phyloP scores from a whole-genome alignment of 2,329 filamentous ascomycete species.

The Paecilomyces sp. region DNA sequence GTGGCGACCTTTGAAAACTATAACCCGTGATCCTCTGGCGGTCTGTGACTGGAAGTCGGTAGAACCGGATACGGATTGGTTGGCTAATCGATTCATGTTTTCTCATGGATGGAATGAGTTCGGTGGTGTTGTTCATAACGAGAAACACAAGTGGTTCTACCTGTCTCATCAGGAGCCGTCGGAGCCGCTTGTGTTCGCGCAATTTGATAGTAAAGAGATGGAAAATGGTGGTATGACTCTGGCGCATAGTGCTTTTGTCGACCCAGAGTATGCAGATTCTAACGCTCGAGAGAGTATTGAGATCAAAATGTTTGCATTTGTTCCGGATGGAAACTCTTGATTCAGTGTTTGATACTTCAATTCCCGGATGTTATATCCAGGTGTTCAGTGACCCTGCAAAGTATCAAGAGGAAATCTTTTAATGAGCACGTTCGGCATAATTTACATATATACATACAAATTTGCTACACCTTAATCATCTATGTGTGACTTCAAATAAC shows the following conservation, averaged over 20 bases:
- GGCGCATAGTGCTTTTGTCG: conserved; percentile 46
- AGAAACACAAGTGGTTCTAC: conserved; percentile 11
- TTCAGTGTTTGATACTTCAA: not conserved
- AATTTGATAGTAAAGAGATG: conserved; percentile 10
- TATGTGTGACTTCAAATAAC: too few species aligned
- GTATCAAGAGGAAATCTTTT: too few species aligned
- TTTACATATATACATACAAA: too few species aligned
- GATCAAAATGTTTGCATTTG: conserved; percentile 33
- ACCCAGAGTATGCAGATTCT: conserved; percentile 32
- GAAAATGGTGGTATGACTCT: conserved; percentile 14
- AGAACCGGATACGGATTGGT: conserved; percentile 4
- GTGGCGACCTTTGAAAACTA: conserved; percentile 16
- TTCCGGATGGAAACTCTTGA: not conserved
- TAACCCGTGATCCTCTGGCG: conserved; percentile 14
- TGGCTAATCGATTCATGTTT: conserved; percentile 8
- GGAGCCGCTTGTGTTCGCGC: conserved; percentile 14
- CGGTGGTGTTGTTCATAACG: conserved; percentile 9
- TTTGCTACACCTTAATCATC: too few species aligned
- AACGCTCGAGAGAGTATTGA: conserved; percentile 48
- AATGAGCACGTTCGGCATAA: too few species aligned
- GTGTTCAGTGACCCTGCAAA: too few species aligned
- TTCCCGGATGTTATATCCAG: too few species aligned
- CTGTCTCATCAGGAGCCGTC: conserved; percentile 9
- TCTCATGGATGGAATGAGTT: conserved; percentile 9
- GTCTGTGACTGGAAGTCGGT: conserved; percentile 14